Conservation (phyloP, 83 land plant genomes). For the Isoetes engelmannii region DNA sequence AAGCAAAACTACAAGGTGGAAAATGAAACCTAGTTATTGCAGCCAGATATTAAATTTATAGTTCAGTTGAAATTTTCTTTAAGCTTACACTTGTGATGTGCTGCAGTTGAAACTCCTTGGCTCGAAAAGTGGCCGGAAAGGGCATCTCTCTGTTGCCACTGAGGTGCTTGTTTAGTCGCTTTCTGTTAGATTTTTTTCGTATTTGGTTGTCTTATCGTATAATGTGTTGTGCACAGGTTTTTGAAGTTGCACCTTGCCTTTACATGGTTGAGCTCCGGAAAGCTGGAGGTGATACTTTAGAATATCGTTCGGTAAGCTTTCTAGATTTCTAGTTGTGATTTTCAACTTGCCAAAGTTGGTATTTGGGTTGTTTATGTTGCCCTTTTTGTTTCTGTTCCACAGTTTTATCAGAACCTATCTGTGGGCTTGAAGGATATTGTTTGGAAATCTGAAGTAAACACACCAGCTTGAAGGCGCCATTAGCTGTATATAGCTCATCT, state of each 20-base stretch:
- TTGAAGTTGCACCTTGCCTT: conserved; percentile 34
- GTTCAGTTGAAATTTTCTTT: background rate
- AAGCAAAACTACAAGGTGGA: conserved; percentile 18
- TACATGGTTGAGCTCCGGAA: conserved; percentile 31
- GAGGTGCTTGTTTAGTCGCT: conserved; percentile 14
- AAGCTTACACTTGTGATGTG: background rate
- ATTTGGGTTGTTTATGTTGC: background rate
- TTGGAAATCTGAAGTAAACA: conserved; percentile 48
- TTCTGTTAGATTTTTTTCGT: background rate
- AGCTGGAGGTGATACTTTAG: conserved; percentile 31
- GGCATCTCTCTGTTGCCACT: conserved; percentile 29
- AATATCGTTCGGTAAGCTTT: conserved; percentile 24
- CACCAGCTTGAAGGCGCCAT: conserved; percentile 5
- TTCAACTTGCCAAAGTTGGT: background rate
- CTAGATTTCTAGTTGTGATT: background rate
- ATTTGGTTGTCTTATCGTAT: background rate
- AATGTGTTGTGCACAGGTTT: conserved; percentile 20
- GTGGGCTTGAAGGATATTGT: conserved; percentile 44
- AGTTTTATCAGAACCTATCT: conserved; percentile 52
- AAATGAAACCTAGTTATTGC: background rate
- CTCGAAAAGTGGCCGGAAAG: conserved; percentile 27
- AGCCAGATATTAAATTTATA: background rate
- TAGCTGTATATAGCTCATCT: too few species aligned
- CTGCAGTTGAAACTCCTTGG: conserved; percentile 30
- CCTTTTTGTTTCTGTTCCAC: conserved; percentile 11